Percentiles rank a stretch among this genome's conserved stretches.
These are phyloP conservation scores for Aquanectria penicillioides DNA, from an alignment of 2,329 filamentous ascomycete genomes.

Conservation along the genomic window DNA sequence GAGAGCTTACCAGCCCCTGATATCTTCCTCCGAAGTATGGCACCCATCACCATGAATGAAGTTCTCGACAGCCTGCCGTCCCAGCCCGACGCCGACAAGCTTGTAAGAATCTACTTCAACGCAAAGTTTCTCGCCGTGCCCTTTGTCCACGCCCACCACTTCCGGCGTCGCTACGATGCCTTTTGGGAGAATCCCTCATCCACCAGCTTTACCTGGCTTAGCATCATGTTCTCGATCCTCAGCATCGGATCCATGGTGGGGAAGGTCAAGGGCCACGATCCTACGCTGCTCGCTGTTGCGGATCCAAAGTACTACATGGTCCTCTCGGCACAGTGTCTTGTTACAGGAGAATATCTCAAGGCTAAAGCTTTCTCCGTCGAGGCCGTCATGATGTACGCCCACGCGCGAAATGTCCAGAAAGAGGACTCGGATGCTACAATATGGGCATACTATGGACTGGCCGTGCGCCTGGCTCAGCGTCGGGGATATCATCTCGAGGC, in stretches of 20 bases:
- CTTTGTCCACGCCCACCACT: conserved; percentile 55
- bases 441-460: conserved; percentile 59
- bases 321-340: conserved; percentile 57
- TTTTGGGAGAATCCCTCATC: conserved; percentile 56
- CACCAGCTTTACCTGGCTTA: conserved; percentile 59
- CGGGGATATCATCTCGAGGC: conserved; percentile 64
- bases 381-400: conserved; percentile 57
- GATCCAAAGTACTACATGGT: conserved; percentile 46
- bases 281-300: conserved; percentile 28
- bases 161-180: conserved; percentile 58
- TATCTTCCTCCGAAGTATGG: conserved; percentile 45
- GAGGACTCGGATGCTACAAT: conserved; percentile 55
- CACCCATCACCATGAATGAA: conserved; percentile 43
- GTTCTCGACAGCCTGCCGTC: conserved; percentile 48
- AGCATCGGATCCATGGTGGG: conserved; percentile 52
- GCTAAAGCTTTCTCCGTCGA: conserved; percentile 58
- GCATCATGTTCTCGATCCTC: conserved; percentile 60
- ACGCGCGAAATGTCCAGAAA: conserved; percentile 53
- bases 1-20: conserved; percentile 40
- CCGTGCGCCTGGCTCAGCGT: conserved; percentile 60
- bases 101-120: conserved; percentile 52
- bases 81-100: conserved; percentile 48
- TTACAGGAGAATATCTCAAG: conserved; percentile 59
- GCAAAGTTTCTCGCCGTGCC: conserved; percentile 50
- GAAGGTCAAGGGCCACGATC: conserved; percentile 40